phyloP scores from a whole-genome alignment of 1,284 basidiomycete genomes.

The Calocybe gambosa region DNA sequence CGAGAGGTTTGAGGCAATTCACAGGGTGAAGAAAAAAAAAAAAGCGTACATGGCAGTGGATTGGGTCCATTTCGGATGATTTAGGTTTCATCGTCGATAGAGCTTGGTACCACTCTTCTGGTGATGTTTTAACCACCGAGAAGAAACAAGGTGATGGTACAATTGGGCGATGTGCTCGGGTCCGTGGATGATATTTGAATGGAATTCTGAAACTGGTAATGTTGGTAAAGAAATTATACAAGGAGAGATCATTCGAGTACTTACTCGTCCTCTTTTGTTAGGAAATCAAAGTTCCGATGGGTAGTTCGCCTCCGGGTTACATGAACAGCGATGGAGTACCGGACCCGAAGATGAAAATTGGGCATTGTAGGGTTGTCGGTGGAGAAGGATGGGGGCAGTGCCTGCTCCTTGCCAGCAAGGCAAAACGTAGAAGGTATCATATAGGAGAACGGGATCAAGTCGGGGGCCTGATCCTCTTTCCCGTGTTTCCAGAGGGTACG shows the following conservation, averaged over 20 bases:
- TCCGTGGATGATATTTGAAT: conserved; percentile 46
- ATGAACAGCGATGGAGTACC: conserved; percentile 40
- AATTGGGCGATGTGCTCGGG: conserved; percentile 45
- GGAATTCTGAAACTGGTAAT: conserved; percentile 27
- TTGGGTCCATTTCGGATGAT: conserved; percentile 25
- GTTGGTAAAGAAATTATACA: conserved; percentile 2
- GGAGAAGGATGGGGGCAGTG: conserved; percentile 50
- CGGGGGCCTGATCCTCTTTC: conserved; percentile 30
- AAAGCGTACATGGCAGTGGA: conserved; percentile 45
- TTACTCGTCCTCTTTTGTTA: conserved; percentile 34
- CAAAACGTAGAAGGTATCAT: conserved; percentile 41
- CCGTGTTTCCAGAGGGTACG: conserved; percentile 38
- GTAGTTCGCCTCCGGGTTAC: conserved; percentile 28
- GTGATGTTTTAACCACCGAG: conserved; percentile 43
- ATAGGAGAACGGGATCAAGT: conserved; percentile 41
- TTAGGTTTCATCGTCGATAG: conserved; percentile 35
- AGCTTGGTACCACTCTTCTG: conserved; percentile 60
- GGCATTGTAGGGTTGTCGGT: conserved; percentile 28
- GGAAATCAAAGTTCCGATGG: conserved; percentile 30
- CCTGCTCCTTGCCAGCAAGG: conserved; percentile 25
- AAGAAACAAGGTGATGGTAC: conserved; percentile 34
- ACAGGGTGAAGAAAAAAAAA: not conserved
- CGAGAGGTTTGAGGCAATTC: not conserved
- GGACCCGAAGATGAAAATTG: conserved; percentile 27
- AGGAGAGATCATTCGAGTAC: conserved; percentile 9